Evolutionary conservation across 2,329 filamentous ascomycete genomes (phyloP), one percentile per base, ranked within the genome.

Genomic region (Lachnellula suecica): DNA sequence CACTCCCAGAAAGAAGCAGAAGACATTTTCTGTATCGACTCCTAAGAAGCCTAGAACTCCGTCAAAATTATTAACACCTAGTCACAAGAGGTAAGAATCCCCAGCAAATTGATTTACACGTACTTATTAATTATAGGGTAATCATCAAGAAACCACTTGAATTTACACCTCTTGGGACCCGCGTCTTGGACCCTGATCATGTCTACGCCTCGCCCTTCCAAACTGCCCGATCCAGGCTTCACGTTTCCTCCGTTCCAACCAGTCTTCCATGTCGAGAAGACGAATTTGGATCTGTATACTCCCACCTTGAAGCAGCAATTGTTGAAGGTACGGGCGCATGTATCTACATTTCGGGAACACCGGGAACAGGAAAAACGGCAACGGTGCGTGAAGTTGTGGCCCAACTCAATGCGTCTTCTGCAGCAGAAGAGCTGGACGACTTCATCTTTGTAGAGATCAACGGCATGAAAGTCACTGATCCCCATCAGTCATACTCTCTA

Each of bases 401-500:
- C 4, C 88, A 91, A 56, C 79, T 99, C 8, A 93, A 97, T 62
- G 84, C 87, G n/a, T 85, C 91, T 1, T 94, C 97, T 1, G 79
- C 84, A 44, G 85, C 87, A 7, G 94, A 99, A 65, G 93, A 97
- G 70, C 79, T 99, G 38, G 94, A 99, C 65, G 93, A 97, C 68
- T 99, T 99, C 70, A 96, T 97, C 53, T 99, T 99, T 62, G 92
- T 99, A 57, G 94, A 99, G 71, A 97, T 99, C 73, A 99, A 99
- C 71, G 95, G 94, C 61, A 97, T 99, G 94, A 99, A 99, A 74
- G 92, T 99, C 62, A 96, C 94, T 0, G 94, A 99, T 68, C 93
- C 94, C 1, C 92, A 97, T 66, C 94, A 99, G 70, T 92, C 94
- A 0, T 99, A 99, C 71, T 88, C 90, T 2, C 74, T 99, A 19